Evolutionary conservation across 768 basidiomycete species (phyloP).

Genomic region (Xanthoconium stramineum): DNA sequence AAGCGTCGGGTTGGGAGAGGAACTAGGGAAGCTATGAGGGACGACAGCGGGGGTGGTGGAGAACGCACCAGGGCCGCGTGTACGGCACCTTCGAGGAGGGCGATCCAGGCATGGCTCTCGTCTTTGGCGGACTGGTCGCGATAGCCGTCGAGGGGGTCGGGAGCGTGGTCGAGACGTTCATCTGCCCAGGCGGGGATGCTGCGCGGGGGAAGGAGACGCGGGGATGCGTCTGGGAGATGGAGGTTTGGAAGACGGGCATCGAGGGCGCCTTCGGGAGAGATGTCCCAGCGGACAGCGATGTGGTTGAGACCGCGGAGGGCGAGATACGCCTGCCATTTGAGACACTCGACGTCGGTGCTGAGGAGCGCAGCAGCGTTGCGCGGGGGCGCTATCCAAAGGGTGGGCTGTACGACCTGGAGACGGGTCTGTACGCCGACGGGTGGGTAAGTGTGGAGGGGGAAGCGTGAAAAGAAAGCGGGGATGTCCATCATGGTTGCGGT

Average conservation of each 20-base stretch:
- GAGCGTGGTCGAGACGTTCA: conserved; percentile 39
- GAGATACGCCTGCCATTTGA: conserved; percentile 88
- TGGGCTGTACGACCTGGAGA: conserved; percentile 33
- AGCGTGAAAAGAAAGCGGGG: conserved; percentile 48
- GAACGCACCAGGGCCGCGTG: conserved; percentile 69
- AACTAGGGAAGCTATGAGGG: conserved; percentile 34
- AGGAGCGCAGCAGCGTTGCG: conserved; percentile 35
- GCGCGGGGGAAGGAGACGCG: conserved; percentile 59
- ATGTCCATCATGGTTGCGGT: conserved; percentile 34
- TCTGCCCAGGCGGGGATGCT: conserved; percentile 77
- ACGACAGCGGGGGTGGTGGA: neutral
- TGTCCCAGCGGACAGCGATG: conserved; percentile 63
- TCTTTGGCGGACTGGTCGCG: conserved; percentile 53
- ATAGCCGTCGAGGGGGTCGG: conserved; percentile 63
- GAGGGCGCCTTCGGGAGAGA: conserved; percentile 65
- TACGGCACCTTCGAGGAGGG: conserved; percentile 71
- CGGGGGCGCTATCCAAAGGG: conserved; percentile 68
- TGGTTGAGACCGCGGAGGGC: conserved; percentile 49
- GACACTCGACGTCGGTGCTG: conserved; percentile 78
- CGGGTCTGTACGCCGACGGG: conserved; percentile 32
- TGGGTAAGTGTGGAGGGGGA: conserved; percentile 57
- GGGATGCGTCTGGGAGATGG: conserved; percentile 48
- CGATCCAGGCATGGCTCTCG: conserved; percentile 81
- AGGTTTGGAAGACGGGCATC: conserved; percentile 69
- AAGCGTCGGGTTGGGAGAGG: conserved; percentile 45